Evolutionary conservation across 1,284 basidiomycete genomes (phyloP).

Genomic region (Rhodotorula sp.): DNA sequence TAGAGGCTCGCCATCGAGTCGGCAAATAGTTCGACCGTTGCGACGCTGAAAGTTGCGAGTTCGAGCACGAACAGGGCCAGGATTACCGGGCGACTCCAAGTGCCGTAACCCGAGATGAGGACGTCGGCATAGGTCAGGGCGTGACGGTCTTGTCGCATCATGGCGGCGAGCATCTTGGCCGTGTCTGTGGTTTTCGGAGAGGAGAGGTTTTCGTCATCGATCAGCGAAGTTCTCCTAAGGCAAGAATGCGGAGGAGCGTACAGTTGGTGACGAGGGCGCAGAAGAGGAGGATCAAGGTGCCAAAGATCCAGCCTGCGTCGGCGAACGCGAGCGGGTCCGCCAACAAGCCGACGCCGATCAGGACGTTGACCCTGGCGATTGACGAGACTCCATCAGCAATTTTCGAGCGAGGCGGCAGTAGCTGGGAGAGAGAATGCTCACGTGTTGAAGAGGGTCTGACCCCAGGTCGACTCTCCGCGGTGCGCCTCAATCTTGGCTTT

Average conservation of each 20-base stretch:
- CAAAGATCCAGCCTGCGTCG: constrained; percentile 79
- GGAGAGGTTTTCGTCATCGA: no score
- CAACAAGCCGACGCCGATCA: constrained; percentile 75
- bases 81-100: constrained; percentile 63
- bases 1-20: constrained; percentile 75
- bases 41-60: constrained; percentile 54
- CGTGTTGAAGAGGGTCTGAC: constrained; percentile 70
- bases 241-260: constrained; percentile 57
- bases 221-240: no score
- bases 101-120: constrained; percentile 76
- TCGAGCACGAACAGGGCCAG: constrained; percentile 59
- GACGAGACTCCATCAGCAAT: background rate
- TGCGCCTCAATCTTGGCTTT: constrained; percentile 26
- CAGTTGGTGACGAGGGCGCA: constrained; percentile 82
- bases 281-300: constrained; percentile 68
- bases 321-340: constrained; percentile 85
- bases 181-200: constrained; percentile 52
- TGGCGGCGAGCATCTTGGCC: constrained; percentile 74
- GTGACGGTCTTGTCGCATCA: constrained; percentile 68
- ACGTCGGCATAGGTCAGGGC: constrained; percentile 84
- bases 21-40: constrained; percentile 78
- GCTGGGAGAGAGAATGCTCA: no score
- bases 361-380: constrained; percentile 32
- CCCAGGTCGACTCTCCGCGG: constrained; percentile 38
- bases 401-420: no score